Percentiles rank a stretch among this genome's conserved stretches.
These are phyloP conservation scores for Truncatella angustata DNA, from an alignment of 2,329 filamentous ascomycete genomes.

Conservation along the genomic window DNA sequence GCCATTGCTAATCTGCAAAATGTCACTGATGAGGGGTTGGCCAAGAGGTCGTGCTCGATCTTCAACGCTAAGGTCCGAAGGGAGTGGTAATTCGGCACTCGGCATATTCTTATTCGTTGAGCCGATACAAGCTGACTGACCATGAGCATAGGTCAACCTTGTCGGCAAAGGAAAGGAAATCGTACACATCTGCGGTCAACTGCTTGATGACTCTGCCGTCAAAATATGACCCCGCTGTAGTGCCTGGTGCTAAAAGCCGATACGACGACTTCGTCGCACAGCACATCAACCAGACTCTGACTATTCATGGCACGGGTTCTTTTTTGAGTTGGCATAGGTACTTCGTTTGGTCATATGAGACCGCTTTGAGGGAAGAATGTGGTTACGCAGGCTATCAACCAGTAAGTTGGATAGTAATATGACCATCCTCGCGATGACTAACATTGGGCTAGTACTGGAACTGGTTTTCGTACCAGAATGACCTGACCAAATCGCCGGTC, in stretches of 20 bases:
- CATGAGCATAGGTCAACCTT: conserved; percentile 24
- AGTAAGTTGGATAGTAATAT: conserved; percentile 15
- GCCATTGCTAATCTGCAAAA: conserved; percentile 2
- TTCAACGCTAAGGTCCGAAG: conserved; percentile 18
- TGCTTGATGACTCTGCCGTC: conserved; percentile 13
- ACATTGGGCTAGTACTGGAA: conserved; percentile 44
- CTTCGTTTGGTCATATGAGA: conserved; percentile 12
- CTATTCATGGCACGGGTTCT: conserved; percentile 30
- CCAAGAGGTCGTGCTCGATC: conserved; percentile 4
- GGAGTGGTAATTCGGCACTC: conserved; percentile 16
- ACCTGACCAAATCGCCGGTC: conserved; percentile 46
- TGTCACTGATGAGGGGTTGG: not conserved
- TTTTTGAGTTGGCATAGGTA: conserved; percentile 16
- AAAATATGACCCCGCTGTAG: not conserved
- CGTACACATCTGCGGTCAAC: conserved; percentile 24
- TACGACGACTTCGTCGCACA: conserved; percentile 38
- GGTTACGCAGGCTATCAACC: conserved; percentile 39
- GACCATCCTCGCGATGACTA: not conserved
- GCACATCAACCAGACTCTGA: conserved; percentile 33
- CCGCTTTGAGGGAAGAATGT: conserved; percentile 33
- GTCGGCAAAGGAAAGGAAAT: conserved; percentile 22
- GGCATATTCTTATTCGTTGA: not conserved
- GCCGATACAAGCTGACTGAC: too few relatives aligned
- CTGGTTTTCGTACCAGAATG: conserved; percentile 45
- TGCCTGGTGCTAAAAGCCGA: conserved; percentile 11